These are phyloP conservation scores for Boechera divaricarpa DNA, from an alignment of 345 rosid genomes.

Conservation along the genomic window DNA sequence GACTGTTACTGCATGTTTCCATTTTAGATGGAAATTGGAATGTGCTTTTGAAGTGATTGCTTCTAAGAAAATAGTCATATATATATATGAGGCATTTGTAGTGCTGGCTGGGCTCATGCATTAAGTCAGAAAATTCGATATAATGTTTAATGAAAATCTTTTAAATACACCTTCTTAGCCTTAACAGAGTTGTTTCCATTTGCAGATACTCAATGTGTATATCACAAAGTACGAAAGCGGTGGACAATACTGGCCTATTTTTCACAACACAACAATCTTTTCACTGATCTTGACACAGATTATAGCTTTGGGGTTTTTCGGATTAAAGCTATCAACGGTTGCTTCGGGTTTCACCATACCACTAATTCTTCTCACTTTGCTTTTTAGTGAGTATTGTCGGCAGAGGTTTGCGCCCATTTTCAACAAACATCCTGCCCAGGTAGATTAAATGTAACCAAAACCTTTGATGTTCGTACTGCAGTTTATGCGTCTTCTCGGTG, in stretches of 20 bases:
- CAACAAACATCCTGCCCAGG: constrained; percentile 68
- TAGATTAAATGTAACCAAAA: constrained; percentile 37
- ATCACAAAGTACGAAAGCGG: constrained; percentile 72
- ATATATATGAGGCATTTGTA: background rate
- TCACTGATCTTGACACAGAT: constrained; percentile 80
- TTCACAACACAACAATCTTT: constrained; percentile 82
- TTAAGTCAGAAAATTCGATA: background rate
- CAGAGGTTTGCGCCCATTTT: constrained; percentile 74
- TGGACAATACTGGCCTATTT: constrained; percentile 87
- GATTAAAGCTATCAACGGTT: constrained; percentile 67
- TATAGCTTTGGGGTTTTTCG: constrained; percentile 86
- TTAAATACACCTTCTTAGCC: background rate
- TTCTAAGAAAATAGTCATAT: background rate
- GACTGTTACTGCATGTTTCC: too few relatives aligned
- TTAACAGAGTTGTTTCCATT: constrained; percentile 16
- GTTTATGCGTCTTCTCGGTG: constrained; percentile 21
- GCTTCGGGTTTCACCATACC: constrained; percentile 83
- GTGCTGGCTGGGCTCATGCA: background rate
- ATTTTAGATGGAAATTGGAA: background rate
- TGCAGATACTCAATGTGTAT: constrained; percentile 90
- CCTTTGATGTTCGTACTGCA: background rate
- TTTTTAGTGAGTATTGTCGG: constrained; percentile 85
- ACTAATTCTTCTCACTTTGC: constrained; percentile 65
- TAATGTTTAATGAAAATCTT: background rate
- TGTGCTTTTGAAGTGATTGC: background rate